A percentile compares a stretch with the other conserved stretches of the same genome.
phyloP scores from a whole-genome alignment of 805 yeast species.

The Saitoella complicata region DNA sequence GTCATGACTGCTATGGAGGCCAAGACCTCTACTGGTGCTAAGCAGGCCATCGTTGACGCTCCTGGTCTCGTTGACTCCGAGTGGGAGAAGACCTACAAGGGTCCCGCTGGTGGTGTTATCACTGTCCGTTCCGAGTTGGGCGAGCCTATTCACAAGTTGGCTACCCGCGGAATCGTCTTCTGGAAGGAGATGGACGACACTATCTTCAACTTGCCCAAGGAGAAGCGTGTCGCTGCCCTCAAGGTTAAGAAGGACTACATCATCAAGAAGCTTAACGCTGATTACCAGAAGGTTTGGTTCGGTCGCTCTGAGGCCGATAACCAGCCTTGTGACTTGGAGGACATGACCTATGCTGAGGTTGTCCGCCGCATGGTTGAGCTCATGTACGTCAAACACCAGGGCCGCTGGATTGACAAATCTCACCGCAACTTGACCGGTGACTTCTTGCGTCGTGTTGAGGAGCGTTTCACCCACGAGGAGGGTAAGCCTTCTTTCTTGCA shows the following conservation, averaged over 20 bases:
- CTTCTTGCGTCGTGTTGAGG: constrained; percentile 87
- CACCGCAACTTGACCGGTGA: constrained; percentile 77
- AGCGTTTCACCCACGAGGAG: constrained; percentile 56
- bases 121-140: constrained; percentile 99
- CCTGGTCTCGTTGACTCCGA: constrained; percentile 74
- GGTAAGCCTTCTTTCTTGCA: constrained; percentile 49
- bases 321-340: constrained; percentile 79
- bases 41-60: constrained; percentile 76
- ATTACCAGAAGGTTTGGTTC: constrained; percentile 97
- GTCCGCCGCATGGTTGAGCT: constrained; percentile 75
- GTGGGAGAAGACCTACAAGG: constrained; percentile 92
- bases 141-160: constrained; percentile 96
- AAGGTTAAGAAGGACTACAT: constrained; percentile 73
- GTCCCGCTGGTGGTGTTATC: constrained; percentile 91
- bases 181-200: constrained; percentile 96
- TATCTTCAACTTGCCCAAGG: constrained; percentile 78
- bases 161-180: constrained; percentile 91
- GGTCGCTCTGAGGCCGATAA: constrained; percentile 49
- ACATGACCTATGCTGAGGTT: constrained; percentile 90
- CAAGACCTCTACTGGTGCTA: constrained; percentile 83
- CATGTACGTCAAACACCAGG: constrained; percentile 62
- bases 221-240: constrained; percentile 58
- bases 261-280: constrained; percentile 72
- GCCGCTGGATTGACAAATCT: constrained; percentile 76
- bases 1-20: constrained; percentile 97